Evolutionary conservation across 768 basidiomycete species (phyloP), one percentile per base, ranked within the genome.

Genomic region (Calvatia gigantea): DNA sequence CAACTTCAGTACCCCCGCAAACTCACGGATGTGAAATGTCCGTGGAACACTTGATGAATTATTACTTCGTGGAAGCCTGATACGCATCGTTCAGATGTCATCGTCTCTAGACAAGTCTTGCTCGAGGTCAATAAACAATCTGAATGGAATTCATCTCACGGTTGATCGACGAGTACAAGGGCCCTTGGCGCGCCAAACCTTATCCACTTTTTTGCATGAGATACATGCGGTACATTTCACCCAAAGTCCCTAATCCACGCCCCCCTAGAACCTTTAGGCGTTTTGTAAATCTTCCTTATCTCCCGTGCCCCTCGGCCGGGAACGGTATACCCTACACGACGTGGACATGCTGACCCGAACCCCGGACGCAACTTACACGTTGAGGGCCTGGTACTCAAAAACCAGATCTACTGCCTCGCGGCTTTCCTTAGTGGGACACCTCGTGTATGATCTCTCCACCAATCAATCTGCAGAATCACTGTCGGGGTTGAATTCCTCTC

Each of bases 311-410:
- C 79, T 79, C 74, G 77, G 67, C 80, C 80, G 73, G 73, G 75
- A 78, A 74, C 74, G 80, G 75, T 71, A 78, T 71, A 67, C 67
- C 70, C 68, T 75, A 80, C 82, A 83, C 76, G 85, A 81, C 75
- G 79, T 73, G 73, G 75, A 74, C 86, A 83, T 83, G 85, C 80
- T 75, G 73, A 79, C 77, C 79, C 81, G 75, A 80, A 76, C 80
- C 73, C 84, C 79, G 82, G 83, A 79, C 76, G 75, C 78, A 73
- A 75, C 73, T 70, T 80, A 78, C 83, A 85, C 80, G 84, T 84
- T 84, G 74, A 71, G 63, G 60, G 69, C 67, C 70, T 71, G 72
- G 66, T 60, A 61, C 68, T 69, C 62, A 70, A 68, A 62, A 71
- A 71, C 68, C 82, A 83, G 78, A 68, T 67, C 60, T 73, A 66